These are phyloP conservation scores for Parietichytrium sp. DNA, from an alignment of 108 stramenopile species.

Conservation along the genomic window DNA sequence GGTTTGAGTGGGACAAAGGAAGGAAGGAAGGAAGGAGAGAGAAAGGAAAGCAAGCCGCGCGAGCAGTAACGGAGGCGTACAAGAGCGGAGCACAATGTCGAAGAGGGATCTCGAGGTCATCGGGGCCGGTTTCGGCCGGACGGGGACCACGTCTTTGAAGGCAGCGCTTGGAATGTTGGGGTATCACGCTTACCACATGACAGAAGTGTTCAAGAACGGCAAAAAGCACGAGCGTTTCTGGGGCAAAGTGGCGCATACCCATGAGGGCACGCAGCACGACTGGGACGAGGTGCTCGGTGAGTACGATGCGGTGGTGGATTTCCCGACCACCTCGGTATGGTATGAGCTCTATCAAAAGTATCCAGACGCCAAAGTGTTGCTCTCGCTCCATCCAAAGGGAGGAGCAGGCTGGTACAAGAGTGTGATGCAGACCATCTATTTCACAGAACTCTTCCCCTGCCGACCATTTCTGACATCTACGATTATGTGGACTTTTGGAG, in stretches of 20 bases:
- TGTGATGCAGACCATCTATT: background rate
- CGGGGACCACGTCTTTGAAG: too few relatives aligned
- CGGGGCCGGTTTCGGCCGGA: too few relatives aligned
- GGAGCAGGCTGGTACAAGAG: background rate
- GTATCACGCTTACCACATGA: background rate
- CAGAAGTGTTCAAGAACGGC: background rate
- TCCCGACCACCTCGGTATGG: background rate
- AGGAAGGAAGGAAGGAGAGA: too few relatives aligned
- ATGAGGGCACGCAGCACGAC: background rate
- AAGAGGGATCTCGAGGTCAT: too few relatives aligned
- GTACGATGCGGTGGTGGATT: constrained; percentile 1
- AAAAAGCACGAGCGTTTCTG: background rate
- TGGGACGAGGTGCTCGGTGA: background rate
- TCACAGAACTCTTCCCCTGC: background rate
- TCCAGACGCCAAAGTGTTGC: constrained; percentile 13
- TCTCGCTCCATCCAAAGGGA: background rate
- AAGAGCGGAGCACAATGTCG: too few relatives aligned
- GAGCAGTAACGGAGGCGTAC: too few relatives aligned
- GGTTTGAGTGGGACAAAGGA: too few relatives aligned
- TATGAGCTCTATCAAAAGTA: background rate
- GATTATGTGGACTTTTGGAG: background rate
- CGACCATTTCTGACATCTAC: background rate
- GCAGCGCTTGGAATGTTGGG: background rate
- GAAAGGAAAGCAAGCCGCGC: too few relatives aligned
- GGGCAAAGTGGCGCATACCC: background rate